Percentiles rank a stretch among this genome's conserved stretches.
Conservation (phyloP, 2,329 filamentous ascomycete species). For the Leptographium radiaticola region DNA sequence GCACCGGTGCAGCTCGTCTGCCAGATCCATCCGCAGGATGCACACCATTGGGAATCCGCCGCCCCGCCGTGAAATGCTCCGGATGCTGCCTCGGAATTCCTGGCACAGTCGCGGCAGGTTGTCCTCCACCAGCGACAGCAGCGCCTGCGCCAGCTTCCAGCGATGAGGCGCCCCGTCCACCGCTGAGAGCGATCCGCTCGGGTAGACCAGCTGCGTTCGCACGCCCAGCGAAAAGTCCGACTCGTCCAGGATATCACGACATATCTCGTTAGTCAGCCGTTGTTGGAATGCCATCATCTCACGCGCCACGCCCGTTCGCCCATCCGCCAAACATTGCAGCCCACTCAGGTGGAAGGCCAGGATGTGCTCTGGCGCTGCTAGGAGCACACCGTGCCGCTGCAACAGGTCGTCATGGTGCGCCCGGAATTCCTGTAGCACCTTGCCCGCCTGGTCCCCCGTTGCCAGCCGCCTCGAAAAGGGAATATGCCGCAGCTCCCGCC, state of each 20-base stretch:
- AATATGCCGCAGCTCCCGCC: constrained; percentile 39
- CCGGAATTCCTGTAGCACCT: constrained; percentile 22
- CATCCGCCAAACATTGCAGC: constrained; percentile 40
- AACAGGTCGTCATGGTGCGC: constrained; percentile 23
- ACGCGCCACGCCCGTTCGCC: constrained; percentile 21
- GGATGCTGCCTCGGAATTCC: constrained; percentile 27
- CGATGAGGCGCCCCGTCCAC: constrained; percentile 41
- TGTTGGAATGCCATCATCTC: constrained; percentile 37
- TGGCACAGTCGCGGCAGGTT: constrained; percentile 23
- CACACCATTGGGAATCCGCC: constrained; percentile 42
- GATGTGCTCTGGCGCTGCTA: constrained; percentile 50
- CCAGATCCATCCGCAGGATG: constrained; percentile 35
- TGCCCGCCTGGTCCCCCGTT: constrained; percentile 17
- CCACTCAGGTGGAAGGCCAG: constrained; percentile 53
- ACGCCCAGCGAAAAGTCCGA: constrained; percentile 42
- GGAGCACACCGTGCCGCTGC: constrained; percentile 35
- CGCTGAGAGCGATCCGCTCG: constrained; percentile 30
- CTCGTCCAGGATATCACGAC: constrained; percentile 53
- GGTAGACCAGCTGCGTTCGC: constrained; percentile 45
- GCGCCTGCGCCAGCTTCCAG: constrained; percentile 30
- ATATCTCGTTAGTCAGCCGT: constrained; percentile 30
- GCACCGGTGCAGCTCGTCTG: constrained; percentile 26
- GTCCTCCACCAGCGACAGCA: constrained; percentile 26
- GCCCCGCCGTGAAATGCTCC: constrained; percentile 26
- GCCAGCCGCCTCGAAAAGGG: constrained; percentile 42